Base-by-base conservation (phyloP, 768 basidiomycete species). In the Leccinum aurantiacum region DNA sequence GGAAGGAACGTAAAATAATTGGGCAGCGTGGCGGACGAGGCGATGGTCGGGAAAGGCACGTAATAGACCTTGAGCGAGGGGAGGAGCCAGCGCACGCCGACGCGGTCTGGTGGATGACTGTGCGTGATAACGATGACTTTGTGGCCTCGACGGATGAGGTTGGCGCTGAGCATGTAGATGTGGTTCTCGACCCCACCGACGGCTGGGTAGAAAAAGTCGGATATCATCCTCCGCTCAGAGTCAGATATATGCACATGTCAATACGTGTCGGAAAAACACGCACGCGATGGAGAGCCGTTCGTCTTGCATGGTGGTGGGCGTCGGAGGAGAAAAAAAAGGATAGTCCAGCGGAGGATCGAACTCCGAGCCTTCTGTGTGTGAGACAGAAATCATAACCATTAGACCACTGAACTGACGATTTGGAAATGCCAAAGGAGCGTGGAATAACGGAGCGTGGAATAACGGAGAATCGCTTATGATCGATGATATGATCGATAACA, bases 171-270 rank as follows among this genome's bases (percentile, higher is more conserved):
- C 84, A 91, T 91, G 75, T 93, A 98, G 38, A 98, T 95, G 73
- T 97, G 94, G 60, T 87, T 95, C 76, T 98, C 97, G 33, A 99
- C 96, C 8, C 97, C 97, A 3, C 97, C 97, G 3, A 95, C 89
- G 59, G 84, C 81, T 1, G 97, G 97, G 69, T 92, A 87, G 77
- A 98, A 99, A 79, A 98, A 99, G 77, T 99, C 97, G 46, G 88
- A 91, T 59, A 98, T 86, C 92, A 98, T 94, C 49, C 95, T 96
- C 63, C 2, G 3, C 27, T 11, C 19, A 55, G 29, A 7, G 56
- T 65, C 41, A 63, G 35, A 15, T 2, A 6, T 17, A 46, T 14
- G n/a, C 38, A 29, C 6, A 24, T 27, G 8, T 22, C 8, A 48
- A 56, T 17, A 48, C 6, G 8, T 3, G 22, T 29, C 4, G 11